Evolutionary conservation across 495 filamentous ascomycete genomes (phyloP).

Genomic region (Darksidea phi): DNA sequence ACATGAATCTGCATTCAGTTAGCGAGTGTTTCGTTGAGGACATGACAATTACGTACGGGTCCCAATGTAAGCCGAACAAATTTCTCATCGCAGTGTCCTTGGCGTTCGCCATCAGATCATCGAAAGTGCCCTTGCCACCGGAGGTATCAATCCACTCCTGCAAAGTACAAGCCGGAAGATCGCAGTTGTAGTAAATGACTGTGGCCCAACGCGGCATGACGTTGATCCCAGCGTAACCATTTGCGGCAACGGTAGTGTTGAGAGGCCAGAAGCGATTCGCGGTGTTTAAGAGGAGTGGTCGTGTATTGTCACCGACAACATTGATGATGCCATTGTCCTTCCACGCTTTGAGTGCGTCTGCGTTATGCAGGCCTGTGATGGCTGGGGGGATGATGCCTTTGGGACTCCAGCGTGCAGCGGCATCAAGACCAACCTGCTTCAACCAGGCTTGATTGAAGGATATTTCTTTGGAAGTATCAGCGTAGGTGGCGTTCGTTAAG

Average conservation of each 20-base stretch:
- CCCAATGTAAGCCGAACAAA: constrained; percentile 55
- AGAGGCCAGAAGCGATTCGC: constrained; percentile 52
- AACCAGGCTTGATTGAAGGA: constrained; percentile 62
- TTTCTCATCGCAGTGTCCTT: constrained; percentile 55
- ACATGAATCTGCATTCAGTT: constrained; percentile 45
- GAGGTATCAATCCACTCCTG: constrained; percentile 63
- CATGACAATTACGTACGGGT: constrained; percentile 44
- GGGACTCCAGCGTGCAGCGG: constrained; percentile 47
- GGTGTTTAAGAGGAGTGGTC: constrained; percentile 44
- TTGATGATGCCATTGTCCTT: constrained; percentile 56
- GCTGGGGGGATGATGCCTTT: constrained; percentile 62
- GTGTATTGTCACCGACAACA: constrained; percentile 65
- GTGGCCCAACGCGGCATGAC: constrained; percentile 63
- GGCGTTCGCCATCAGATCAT: constrained; percentile 52
- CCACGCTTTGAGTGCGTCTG: constrained; percentile 61
- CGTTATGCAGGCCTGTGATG: constrained; percentile 66
- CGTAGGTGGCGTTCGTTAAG: constrained; percentile 61
- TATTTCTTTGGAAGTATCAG: constrained; percentile 57
- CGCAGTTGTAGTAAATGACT: constrained; percentile 66
- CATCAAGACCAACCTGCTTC: constrained; percentile 50
- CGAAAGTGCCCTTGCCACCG: constrained; percentile 51
- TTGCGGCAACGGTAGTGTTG: constrained; percentile 50
- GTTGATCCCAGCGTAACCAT: constrained; percentile 58
- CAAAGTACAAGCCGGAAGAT: constrained; percentile 54
- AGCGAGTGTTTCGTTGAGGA: constrained; percentile 36